Conservation (phyloP, 768 basidiomycete genomes). For the Boletus barrowsii region DNA sequence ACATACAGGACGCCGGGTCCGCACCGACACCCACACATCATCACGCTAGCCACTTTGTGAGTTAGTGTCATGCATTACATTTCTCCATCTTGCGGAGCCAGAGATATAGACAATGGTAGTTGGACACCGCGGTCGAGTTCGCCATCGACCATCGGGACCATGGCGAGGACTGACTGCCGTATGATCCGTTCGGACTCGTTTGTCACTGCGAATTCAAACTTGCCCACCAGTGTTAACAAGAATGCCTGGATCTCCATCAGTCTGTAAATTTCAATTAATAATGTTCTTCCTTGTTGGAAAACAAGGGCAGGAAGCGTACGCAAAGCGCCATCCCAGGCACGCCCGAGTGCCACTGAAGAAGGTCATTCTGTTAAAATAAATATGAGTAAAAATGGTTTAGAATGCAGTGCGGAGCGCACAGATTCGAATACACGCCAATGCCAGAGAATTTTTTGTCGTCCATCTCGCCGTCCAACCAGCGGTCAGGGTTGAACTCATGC, state of each 20-base stretch:
- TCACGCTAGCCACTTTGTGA: no score
- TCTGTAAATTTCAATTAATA: conserved; percentile 9
- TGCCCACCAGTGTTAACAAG: conserved; percentile 47
- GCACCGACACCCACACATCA: no score
- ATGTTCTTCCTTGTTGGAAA: neutral
- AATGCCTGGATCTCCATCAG: conserved; percentile 54
- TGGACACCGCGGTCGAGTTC: conserved; percentile 29
- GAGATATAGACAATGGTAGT: conserved; percentile 24
- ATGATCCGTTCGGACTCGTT: conserved; percentile 28
- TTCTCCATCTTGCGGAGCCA: conserved; percentile 5
- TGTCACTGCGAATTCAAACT: conserved; percentile 47
- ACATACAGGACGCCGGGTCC: no score
- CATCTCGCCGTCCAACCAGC: conserved; percentile 3
- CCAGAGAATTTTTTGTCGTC: conserved; percentile 2
- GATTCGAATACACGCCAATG: conserved; percentile 13
- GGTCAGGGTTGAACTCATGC: conserved; percentile 14
- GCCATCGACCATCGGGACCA: conserved; percentile 30
- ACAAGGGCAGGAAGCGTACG: conserved; percentile 11
- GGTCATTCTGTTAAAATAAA: conserved; percentile 7
- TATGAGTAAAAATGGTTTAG: neutral
- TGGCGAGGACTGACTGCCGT: conserved; percentile 27
- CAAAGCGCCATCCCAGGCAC: conserved; percentile 29
- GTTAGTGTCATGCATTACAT: neutral
- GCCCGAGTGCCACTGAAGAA: conserved; percentile 15
- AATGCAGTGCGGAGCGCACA: neutral